phyloP scores from a whole-genome alignment of 1,284 basidiomycete genomes.

The Hemileia vastatrix region DNA sequence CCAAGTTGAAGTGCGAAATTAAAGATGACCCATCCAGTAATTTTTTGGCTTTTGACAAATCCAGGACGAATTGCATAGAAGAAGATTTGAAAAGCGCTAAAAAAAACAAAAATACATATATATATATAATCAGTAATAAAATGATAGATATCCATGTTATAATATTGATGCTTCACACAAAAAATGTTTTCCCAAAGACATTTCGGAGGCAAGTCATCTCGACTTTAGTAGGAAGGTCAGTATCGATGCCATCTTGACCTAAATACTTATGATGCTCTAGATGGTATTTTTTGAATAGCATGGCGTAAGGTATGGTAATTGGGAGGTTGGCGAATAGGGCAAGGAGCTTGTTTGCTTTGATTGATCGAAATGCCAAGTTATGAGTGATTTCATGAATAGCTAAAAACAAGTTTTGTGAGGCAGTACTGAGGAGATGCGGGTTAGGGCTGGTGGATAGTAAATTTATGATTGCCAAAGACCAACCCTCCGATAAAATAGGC shows the following conservation, averaged over 20 bases:
- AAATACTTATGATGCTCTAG: slow-evolving; percentile 88
- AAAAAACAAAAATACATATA: neutral
- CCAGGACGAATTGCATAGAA: slow-evolving; percentile 95
- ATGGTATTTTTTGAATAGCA: slow-evolving; percentile 89
- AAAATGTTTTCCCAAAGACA: slow-evolving; percentile 94
- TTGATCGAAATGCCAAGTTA: slow-evolving; percentile 81
- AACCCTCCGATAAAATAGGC: slow-evolving; percentile 68
- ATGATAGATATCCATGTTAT: neutral
- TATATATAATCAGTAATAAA: too few relatives aligned
- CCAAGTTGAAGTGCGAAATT: slow-evolving; percentile 63
- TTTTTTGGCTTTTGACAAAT: slow-evolving; percentile 74
- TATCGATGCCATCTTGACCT: slow-evolving; percentile 93
- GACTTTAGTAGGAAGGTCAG: slow-evolving; percentile 76
- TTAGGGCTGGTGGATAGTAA: neutral
- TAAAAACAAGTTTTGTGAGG: slow-evolving; percentile 93
- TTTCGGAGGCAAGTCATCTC: slow-evolving; percentile 84
- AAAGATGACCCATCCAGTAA: slow-evolving; percentile 72
- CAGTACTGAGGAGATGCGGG: slow-evolving; percentile 54
- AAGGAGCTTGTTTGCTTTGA: slow-evolving; percentile 71
- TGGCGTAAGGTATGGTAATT: slow-evolving; percentile 88
- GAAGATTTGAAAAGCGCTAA: slow-evolving; percentile 78
- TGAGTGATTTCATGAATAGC: slow-evolving; percentile 99
- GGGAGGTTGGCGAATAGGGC: slow-evolving; percentile 86
- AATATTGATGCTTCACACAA: slow-evolving; percentile 50
- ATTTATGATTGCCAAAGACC: neutral